These are phyloP conservation scores for Dendrothele bispora DNA, from an alignment of 768 basidiomycete species.

Conservation along the genomic window DNA sequence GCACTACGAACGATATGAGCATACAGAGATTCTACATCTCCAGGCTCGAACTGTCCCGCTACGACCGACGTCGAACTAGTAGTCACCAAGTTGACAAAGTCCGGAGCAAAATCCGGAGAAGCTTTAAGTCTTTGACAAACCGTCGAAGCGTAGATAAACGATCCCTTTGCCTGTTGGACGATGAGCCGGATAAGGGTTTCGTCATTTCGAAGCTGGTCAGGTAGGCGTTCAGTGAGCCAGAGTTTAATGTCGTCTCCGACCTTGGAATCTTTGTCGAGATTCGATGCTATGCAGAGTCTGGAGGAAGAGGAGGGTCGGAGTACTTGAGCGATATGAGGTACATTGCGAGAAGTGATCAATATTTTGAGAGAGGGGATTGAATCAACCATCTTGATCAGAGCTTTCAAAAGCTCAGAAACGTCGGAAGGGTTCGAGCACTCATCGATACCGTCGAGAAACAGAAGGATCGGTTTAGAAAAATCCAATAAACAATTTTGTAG, in stretches of 20 bases:
- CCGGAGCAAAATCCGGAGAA: too few species aligned
- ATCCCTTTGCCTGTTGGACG: background rate
- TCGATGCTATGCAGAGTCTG: background rate
- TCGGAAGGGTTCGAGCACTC: background rate
- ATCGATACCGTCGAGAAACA: conserved; percentile 5
- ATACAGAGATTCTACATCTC: too few species aligned
- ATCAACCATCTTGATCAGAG: background rate
- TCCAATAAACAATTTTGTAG: background rate
- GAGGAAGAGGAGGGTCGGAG: background rate
- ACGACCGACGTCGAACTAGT: too few species aligned
- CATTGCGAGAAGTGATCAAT: background rate
- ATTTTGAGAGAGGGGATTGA: background rate
- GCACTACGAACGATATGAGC: too few species aligned
- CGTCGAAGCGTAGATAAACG: background rate
- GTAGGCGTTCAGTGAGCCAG: background rate
- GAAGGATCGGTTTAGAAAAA: background rate
- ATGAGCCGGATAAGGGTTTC: background rate
- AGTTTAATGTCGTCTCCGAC: background rate
- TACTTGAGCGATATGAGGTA: background rate
- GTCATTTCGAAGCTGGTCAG: too few species aligned
- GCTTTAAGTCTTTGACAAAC: background rate
- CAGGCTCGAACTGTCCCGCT: too few species aligned
- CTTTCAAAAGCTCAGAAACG: background rate
- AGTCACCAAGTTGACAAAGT: too few species aligned
- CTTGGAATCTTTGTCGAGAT: background rate